phyloP scores from a whole-genome alignment of 495 filamentous ascomycete species.

The Aspergillus sclerotiicarbonarius region DNA sequence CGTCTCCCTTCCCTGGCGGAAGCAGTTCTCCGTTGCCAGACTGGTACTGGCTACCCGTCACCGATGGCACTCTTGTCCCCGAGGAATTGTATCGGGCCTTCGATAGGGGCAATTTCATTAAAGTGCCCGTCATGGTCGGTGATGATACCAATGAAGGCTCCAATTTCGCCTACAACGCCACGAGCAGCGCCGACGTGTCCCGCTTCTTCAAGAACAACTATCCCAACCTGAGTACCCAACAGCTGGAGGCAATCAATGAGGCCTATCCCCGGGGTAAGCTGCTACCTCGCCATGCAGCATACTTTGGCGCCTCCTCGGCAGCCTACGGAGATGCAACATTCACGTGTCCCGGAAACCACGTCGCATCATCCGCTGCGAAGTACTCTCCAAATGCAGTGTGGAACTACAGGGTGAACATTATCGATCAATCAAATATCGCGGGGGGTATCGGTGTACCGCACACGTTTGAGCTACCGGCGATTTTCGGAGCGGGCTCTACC shows the following conservation, averaged over 20 bases:
- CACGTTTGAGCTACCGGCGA: slow-evolving; percentile 57
- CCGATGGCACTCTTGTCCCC: slow-evolving; percentile 54
- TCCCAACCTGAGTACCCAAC: slow-evolving; percentile 47
- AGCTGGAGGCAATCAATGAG: slow-evolving; percentile 53
- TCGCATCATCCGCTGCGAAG: slow-evolving; percentile 42
- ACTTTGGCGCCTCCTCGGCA: slow-evolving; percentile 55
- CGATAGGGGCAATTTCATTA: slow-evolving; percentile 52
- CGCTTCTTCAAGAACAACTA: slow-evolving; percentile 62
- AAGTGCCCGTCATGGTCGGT: slow-evolving; percentile 62
- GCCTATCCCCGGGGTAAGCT: slow-evolving; percentile 53
- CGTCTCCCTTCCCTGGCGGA: slow-evolving; percentile 51
- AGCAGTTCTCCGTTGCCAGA: slow-evolving; percentile 33
- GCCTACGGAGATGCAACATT: slow-evolving; percentile 68
- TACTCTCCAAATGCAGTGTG: slow-evolving; percentile 36
- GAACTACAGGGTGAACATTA: slow-evolving; percentile 65
- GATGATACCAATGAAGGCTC: slow-evolving; percentile 67
- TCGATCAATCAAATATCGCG: slow-evolving; percentile 42
- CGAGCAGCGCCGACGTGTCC: slow-evolving; percentile 39
- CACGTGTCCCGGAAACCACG: slow-evolving; percentile 53
- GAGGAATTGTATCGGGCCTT: slow-evolving; percentile 57
- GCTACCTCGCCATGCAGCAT: slow-evolving; percentile 39
- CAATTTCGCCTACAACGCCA: slow-evolving; percentile 51
- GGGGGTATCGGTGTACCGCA: slow-evolving; percentile 64
- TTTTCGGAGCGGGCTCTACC: slow-evolving; percentile 45
- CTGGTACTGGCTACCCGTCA: slow-evolving; percentile 52